phyloP scores from a whole-genome alignment of 1,284 basidiomycete species.

The Apiotrichum mycotoxinovorans region DNA sequence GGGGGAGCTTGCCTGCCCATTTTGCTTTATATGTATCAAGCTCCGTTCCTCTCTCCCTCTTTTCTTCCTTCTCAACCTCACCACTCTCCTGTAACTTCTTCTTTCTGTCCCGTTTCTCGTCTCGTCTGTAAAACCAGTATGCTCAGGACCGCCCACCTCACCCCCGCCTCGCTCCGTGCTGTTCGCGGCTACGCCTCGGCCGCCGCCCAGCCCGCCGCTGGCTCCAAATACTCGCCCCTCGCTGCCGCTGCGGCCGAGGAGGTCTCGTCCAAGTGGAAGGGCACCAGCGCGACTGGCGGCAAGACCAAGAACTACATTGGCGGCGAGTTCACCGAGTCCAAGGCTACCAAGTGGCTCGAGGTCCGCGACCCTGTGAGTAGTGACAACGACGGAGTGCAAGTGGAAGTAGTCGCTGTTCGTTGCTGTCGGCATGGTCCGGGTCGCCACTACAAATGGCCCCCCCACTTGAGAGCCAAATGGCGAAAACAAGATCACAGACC shows the following conservation, averaged over 20 bases:
- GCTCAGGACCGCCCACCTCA: slow-evolving; percentile 16
- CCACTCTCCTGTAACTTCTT: slow-evolving; percentile 1
- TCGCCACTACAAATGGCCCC: not conserved
- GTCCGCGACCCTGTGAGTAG: slow-evolving; percentile 73
- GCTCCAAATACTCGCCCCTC: slow-evolving; percentile 28
- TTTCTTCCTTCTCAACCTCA: not conserved
- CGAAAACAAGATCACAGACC: too few relatives aligned
- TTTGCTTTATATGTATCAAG: not conserved
- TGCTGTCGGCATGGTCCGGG: not conserved
- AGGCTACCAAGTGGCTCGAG: slow-evolving; percentile 72
- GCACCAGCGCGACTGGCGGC: slow-evolving; percentile 74
- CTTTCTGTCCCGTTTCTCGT: slow-evolving; percentile 2
- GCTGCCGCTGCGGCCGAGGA: slow-evolving; percentile 38
- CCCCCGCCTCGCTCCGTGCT: slow-evolving; percentile 10
- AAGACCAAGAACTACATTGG: slow-evolving; percentile 85
- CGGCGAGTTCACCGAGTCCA: slow-evolving; percentile 75
- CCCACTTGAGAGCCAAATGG: not conserved
- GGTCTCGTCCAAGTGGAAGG: slow-evolving; percentile 62
- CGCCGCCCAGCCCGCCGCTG: slow-evolving; percentile 19
- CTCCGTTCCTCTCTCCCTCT: not conserved
- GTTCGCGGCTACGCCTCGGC: slow-evolving; percentile 29
- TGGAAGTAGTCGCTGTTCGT: not conserved
- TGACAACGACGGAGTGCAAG: not conserved
- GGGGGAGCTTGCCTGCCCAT: too few relatives aligned
- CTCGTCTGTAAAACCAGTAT: slow-evolving; percentile 10